These are phyloP conservation scores for Deuterostichococcus epilithicus DNA, from an alignment of 139 green algal species.

Conservation along the genomic window DNA sequence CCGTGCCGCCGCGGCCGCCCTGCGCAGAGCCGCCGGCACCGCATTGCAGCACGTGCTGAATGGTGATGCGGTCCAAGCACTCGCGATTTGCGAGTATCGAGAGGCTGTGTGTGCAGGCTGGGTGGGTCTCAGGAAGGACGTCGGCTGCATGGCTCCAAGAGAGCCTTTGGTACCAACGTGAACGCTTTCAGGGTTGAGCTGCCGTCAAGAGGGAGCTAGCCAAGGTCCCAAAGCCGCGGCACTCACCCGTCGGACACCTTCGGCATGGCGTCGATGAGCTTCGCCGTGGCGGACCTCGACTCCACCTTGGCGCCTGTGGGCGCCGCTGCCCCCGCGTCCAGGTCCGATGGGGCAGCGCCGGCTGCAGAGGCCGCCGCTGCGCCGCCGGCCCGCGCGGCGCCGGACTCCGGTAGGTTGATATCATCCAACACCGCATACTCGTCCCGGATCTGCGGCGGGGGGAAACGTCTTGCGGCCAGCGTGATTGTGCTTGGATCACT, in stretches of 20 bases:
- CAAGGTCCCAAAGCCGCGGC: not conserved
- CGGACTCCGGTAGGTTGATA: slow-evolving; percentile 28
- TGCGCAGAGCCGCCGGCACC: too few relatives aligned
- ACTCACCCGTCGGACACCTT: slow-evolving; percentile 22
- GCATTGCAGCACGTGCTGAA: too few relatives aligned
- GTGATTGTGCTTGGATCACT: not conserved
- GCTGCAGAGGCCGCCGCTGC: not conserved
- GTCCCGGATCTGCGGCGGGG: slow-evolving; percentile 41
- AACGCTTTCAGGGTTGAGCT: not conserved
- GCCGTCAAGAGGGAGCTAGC: not conserved
- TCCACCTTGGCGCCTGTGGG: slow-evolving; percentile 21
- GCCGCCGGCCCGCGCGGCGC: not conserved
- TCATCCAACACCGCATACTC: slow-evolving; percentile 45
- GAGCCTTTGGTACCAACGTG: not conserved
- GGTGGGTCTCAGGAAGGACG: not conserved
- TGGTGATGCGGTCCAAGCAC: not conserved
- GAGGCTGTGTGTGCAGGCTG: not conserved
- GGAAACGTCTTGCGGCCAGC: not conserved
- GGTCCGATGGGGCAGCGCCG: not conserved
- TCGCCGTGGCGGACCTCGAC: slow-evolving; percentile 49
- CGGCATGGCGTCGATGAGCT: slow-evolving; percentile 71
- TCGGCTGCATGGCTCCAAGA: not conserved
- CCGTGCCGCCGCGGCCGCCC: not conserved
- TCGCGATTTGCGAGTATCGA: not conserved
- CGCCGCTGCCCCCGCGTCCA: not conserved